These are phyloP conservation scores for Mycosphaerella sp. DNA, from an alignment of 2,329 filamentous ascomycete genomes.

Conservation along the genomic window DNA sequence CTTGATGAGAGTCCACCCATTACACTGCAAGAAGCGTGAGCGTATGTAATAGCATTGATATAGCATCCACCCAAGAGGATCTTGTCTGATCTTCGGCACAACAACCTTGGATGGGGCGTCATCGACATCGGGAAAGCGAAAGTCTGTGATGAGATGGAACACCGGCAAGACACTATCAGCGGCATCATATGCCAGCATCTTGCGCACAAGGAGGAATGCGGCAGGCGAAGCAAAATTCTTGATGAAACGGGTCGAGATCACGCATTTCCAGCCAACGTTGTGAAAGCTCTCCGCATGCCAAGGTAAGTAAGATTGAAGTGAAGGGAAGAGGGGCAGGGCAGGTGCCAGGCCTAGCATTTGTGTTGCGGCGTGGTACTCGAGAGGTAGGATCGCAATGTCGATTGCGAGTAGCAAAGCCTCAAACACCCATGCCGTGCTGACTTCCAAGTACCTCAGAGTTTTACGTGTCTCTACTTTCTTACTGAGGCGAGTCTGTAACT, in stretches of 20 bases:
- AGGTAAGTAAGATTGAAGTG: conserved; percentile 16
- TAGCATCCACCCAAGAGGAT: conserved; percentile 25
- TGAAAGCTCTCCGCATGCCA: conserved; percentile 18
- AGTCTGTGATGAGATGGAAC: conserved; percentile 22
- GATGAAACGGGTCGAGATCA: conserved; percentile 6
- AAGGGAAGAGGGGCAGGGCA: conserved; percentile 20
- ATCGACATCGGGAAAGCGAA: conserved; percentile 21
- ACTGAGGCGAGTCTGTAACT: conserved; percentile 14
- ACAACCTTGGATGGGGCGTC: conserved; percentile 4
- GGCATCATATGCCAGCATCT: conserved; percentile 15
- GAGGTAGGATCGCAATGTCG: conserved; percentile 25
- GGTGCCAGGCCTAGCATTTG: conserved; percentile 27
- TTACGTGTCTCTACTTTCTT: conserved; percentile 9
- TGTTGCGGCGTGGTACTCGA: conserved; percentile 24
- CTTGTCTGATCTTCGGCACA: background rate
- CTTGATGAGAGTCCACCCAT: conserved; percentile 23
- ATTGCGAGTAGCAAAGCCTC: conserved; percentile 18
- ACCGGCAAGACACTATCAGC: conserved; percentile 17
- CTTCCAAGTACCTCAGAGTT: conserved; percentile 15
- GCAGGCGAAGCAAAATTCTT: conserved; percentile 17
- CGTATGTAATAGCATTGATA: conserved; percentile 22
- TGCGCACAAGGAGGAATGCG: conserved; percentile 16
- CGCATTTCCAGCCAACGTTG: conserved; percentile 16
- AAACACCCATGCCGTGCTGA: conserved; percentile 12
- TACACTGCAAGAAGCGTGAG: conserved; percentile 15